Evolutionary conservation across 1,139 yeast species (phyloP), one percentile per base, ranked within the genome.

Genomic region (Citeromyces hawaiiensis): DNA sequence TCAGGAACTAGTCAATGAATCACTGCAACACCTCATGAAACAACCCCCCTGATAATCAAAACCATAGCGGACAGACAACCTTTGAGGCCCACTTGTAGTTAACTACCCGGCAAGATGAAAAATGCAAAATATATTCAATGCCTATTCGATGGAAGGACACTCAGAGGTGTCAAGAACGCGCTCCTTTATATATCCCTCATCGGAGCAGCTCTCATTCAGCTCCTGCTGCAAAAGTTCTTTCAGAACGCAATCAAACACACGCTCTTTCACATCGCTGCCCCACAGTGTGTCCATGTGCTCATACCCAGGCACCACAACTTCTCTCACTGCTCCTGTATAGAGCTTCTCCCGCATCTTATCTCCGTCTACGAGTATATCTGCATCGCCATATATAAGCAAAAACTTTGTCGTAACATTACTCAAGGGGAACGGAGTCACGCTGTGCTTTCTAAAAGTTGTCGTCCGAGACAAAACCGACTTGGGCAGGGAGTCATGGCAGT

Each of bases 251-350:
- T 42, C 38, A 61, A 65, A 43, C 4, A 83, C 78, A 40, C 60
- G 62, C 3, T 66, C 66, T n/a, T 68, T 62, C 1, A 78, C 94
- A 48, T 83, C 87, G 25, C 63, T 56, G 0, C 96, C 94, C 97
- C 97, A 88, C 19, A 88, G 58, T 17, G 87, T 93, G 54, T 88
- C 97, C 51, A 88, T 66, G 56, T 88, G 97, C 38, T 93, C 91
- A 55, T 87, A 93, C 25, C 66, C 56, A 0, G 56, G 60, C 2
- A 73, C 66, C 15, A 64, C 55, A 0, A 64, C 52, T 1, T 68
- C 57, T 8, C 14, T 13, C 21, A 34, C 23, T 5, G 19, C 23
- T 17, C 21, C 36, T n/a, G 15, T 19, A 17, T 13, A 16, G 15
- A 34, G 21, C n/a, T 9, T n/a, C 11, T n/a, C 15, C n/a, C 19